Base-by-base conservation (phyloP, 208 protist species). In the Crithidia mellificae region DNA sequence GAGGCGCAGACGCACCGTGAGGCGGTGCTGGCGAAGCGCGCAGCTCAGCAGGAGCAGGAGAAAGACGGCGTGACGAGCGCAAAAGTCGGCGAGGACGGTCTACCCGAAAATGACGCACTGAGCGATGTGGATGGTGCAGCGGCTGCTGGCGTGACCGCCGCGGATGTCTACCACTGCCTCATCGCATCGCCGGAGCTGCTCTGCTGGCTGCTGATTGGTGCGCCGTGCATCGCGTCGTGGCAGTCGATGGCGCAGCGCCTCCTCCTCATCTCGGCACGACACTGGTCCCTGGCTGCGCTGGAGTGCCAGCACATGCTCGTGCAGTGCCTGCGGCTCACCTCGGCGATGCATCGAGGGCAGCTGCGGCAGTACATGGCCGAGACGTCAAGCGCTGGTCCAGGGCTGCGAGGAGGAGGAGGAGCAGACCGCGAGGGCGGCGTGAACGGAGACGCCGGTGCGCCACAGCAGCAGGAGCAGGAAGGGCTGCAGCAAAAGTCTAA, bases 121-220 rank as follows among this genome's bases (percentile, higher is more conserved):
- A 25, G 27, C 17, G 56, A 38, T 6, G 56, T 27, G 27, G 58
- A 43, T 19, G 25, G 49, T 5, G 41, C n/a, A 17, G 39, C 41
- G 41, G n/a, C 56, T n/a, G n/a, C n/a, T 15, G 44, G 17, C n/a
- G 58, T 64, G n/a, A 64, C 58, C 8, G 44, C 27, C n/a, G 44
- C 38, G 1, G 58, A 64, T 30, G 29, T 72, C 6, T 62, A 38
- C 46, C 34, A 63, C 52, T 64, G 43, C 32, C 34, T 72, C 25
- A 57, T 62, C 47, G 63, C 66, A 11, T 63, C 56, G 19, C 72
- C 63, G n/a, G 57, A 63, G 44, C 53, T 78, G 15, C 46, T 72
- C 8, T 55, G 34, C 15, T 62, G 57, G 38, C 59, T 72, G 50
- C 43, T 72, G 4, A 53, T 63, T 11, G 63, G 53, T 29, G 64